These are phyloP conservation scores for Colletotrichum trifolii DNA, from an alignment of 2,329 filamentous ascomycete species.

Conservation along the genomic window DNA sequence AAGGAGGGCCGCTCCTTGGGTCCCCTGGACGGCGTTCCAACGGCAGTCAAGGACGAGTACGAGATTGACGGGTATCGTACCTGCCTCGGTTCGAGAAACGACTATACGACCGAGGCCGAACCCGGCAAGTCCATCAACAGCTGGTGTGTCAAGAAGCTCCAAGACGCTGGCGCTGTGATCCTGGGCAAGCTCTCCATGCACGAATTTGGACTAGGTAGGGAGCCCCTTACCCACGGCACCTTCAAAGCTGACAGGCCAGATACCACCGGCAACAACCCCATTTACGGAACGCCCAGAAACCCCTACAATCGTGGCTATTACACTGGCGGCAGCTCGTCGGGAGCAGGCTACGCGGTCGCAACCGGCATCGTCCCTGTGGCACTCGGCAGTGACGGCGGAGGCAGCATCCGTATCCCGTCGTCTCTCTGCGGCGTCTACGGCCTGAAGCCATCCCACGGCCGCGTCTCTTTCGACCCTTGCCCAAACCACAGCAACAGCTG, in stretches of 20 bases:
- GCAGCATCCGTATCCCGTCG: slow-evolving; percentile 78
- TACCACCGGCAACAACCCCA: slow-evolving; percentile 80
- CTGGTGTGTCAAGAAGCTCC: slow-evolving; percentile 77
- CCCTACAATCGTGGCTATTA: slow-evolving; percentile 81
- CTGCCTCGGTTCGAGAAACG: slow-evolving; percentile 70
- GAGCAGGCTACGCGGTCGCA: slow-evolving; percentile 76
- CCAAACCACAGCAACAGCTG: slow-evolving; percentile 69
- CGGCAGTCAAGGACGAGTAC: slow-evolving; percentile 81
- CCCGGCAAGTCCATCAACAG: slow-evolving; percentile 60
- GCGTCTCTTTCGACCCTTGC: slow-evolving; percentile 71
- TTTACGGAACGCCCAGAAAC: slow-evolving; percentile 79
- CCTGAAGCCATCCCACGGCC: slow-evolving; percentile 76
- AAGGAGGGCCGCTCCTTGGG: slow-evolving; percentile 68
- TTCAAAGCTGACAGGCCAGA: slow-evolving; percentile 51
- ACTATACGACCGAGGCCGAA: slow-evolving; percentile 62
- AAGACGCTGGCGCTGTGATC: slow-evolving; percentile 63
- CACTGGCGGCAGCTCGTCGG: slow-evolving; percentile 80
- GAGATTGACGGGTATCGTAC: slow-evolving; percentile 79
- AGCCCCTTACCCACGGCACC: background rate
- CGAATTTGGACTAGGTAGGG: slow-evolving; percentile 75
- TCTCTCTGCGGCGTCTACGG: slow-evolving; percentile 80
- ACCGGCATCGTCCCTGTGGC: slow-evolving; percentile 77
- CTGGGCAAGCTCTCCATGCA: slow-evolving; percentile 74
- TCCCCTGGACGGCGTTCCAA: slow-evolving; percentile 77
- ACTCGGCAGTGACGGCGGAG: slow-evolving; percentile 78